These are phyloP conservation scores for Phaeosphaeria sp. DNA, from an alignment of 2,329 filamentous ascomycete genomes.

Conservation along the genomic window DNA sequence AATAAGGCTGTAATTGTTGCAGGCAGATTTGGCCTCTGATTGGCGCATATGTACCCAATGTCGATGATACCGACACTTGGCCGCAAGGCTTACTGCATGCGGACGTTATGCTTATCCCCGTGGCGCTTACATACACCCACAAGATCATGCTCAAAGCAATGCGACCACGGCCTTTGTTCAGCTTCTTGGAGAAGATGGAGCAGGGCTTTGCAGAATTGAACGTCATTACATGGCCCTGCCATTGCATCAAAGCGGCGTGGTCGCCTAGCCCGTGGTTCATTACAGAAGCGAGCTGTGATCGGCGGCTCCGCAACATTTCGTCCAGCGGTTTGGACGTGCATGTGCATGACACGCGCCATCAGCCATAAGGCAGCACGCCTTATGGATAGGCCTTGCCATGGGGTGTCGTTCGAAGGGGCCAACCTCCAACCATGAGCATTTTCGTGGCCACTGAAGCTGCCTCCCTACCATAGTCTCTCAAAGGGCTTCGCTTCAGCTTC, in stretches of 20 bases:
- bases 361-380: constrained; percentile 26
- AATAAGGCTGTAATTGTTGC: not conserved
- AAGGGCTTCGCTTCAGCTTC: constrained; percentile 5
- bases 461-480: constrained; percentile 2
- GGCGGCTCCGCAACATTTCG: constrained; percentile 37
- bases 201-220: not conserved
- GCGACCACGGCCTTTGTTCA: constrained; percentile 1
- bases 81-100: constrained; percentile 14
- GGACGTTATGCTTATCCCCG: not conserved
- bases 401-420: constrained; percentile 14
- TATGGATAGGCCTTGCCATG: constrained; percentile 21
- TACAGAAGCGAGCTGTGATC: constrained; percentile 9
- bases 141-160: not conserved
- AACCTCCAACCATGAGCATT: constrained; percentile 17
- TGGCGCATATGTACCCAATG: not conserved
- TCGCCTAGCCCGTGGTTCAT: constrained; percentile 10
- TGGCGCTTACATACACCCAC: not conserved
- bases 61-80: not conserved
- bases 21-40: not conserved
- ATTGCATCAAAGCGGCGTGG: constrained; percentile 7
- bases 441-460: constrained; percentile 12
- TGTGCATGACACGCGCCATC: constrained; percentile 23
- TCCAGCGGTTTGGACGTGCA: constrained; percentile 25
- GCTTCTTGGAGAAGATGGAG: not conserved
- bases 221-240: not conserved